Conservation (phyloP, 129 eudicot genomes). For the Kitagawia praeruptora region DNA sequence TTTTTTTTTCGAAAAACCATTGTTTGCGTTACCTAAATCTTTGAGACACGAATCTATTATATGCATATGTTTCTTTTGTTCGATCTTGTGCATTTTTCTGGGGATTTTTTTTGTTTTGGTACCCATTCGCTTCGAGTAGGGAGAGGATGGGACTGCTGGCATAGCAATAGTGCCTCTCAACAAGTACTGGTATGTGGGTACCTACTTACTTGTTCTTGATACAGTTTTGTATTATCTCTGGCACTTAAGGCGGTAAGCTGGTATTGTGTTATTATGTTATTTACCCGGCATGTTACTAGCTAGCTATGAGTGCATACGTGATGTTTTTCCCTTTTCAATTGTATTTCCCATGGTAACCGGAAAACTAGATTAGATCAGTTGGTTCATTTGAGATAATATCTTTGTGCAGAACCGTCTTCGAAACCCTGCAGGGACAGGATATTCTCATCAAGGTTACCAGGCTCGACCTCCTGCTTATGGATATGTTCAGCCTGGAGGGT, state of each 20-base stretch:
- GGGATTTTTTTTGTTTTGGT: constrained; percentile 41
- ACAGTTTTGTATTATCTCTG: constrained; percentile 24
- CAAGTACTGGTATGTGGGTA: constrained; percentile 84
- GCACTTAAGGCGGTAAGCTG: constrained; percentile 7
- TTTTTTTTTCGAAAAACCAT: not conserved
- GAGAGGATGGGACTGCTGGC: constrained; percentile 89
- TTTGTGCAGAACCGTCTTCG: constrained; percentile 87
- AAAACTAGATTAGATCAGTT: constrained; percentile 5
- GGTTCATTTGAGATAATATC: constrained; percentile 45
- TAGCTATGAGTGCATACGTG: constrained; percentile 13
- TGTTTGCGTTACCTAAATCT: not conserved
- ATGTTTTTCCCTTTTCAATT: not conserved
- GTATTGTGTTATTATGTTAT: constrained; percentile 24
- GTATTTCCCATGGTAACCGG: not conserved
- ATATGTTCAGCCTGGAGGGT: constrained; percentile 66
- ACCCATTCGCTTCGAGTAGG: constrained; percentile 88
- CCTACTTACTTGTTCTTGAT: constrained; percentile 43
- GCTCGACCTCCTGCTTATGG: constrained; percentile 73
- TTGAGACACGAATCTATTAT: not conserved
- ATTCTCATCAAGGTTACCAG: constrained; percentile 86
- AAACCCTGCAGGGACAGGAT: constrained; percentile 54
- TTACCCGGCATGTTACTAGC: constrained; percentile 14
- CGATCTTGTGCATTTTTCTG: constrained; percentile 15
- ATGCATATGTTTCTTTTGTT: not conserved
- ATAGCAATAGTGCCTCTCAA: constrained; percentile 57